Percentiles rank a stretch among this genome's conserved stretches.
Evolutionary conservation across 345 rosid species (phyloP).

Genomic region (Passiflora organensis): DNA sequence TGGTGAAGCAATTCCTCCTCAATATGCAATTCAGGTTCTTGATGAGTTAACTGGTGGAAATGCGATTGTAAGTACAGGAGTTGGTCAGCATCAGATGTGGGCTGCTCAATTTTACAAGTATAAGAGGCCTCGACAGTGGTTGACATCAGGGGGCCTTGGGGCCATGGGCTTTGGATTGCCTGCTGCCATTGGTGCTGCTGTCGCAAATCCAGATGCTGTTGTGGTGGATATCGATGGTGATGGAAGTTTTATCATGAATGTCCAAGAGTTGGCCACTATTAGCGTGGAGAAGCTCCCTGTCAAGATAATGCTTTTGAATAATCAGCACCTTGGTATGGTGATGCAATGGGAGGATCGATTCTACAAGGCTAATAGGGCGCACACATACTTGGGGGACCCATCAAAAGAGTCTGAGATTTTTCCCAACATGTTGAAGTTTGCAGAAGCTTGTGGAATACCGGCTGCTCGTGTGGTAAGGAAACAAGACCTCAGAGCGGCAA

Average conservation of each 20-base stretch:
- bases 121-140: conserved; percentile 80
- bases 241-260: conserved; percentile 94
- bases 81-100: conserved; percentile 99
- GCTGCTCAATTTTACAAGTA: conserved; percentile 99
- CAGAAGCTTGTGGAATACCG: conserved; percentile 82
- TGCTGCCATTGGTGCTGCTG: conserved; percentile 97
- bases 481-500: conserved; percentile 58
- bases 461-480: conserved; percentile 71
- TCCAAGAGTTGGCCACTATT: conserved; percentile 88
- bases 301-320: conserved; percentile 72
- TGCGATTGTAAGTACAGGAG: conserved; percentile 89
- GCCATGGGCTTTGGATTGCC: conserved; percentile 99
- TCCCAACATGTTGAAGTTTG: conserved; percentile 80
- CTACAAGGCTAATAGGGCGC: conserved; percentile 90
- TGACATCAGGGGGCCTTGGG: conserved; percentile 88
- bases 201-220: conserved; percentile 71
- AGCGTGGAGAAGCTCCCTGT: conserved; percentile 81
- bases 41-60: conserved; percentile 80
- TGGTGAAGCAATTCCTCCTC: conserved; percentile 89
- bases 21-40: conserved; percentile 79
- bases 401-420: conserved; percentile 62
- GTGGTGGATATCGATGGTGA: conserved; percentile 98
- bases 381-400: conserved; percentile 82
- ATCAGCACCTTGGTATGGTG: conserved; percentile 98
- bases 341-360: conserved; percentile 93